phyloP scores from a whole-genome alignment of 257 asterid species.

The Solanum dulcamara region DNA sequence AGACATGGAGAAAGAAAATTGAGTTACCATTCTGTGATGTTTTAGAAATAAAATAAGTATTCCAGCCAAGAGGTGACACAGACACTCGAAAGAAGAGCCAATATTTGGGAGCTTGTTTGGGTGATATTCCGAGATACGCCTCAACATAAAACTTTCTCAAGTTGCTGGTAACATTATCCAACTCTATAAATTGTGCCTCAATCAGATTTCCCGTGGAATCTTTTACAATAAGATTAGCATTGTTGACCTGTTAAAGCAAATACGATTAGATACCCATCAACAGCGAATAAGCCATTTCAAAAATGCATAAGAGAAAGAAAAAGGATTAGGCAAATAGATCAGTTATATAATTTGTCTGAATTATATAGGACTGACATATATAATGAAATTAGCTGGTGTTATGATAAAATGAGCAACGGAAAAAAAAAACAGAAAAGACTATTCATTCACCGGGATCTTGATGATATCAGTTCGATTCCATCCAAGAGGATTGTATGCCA shows the following conservation, averaged over 20 bases:
- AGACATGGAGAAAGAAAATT: neutral
- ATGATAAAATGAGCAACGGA: neutral
- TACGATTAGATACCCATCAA: neutral
- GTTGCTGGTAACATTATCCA: conserved; percentile 45
- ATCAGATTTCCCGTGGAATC: conserved; percentile 45
- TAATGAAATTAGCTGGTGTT: neutral
- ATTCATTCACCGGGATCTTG: conserved; percentile 57
- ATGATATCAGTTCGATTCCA: conserved; percentile 66
- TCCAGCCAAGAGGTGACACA: conserved; percentile 71
- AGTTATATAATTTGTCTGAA: neutral
- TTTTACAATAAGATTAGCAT: conserved; percentile 42
- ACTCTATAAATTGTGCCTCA: conserved; percentile 47
- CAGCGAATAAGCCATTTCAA: neutral
- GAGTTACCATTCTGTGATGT: conserved; percentile 30
- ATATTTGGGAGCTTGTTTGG: conserved; percentile 37
- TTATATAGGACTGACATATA: neutral
- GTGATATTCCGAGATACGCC: conserved; percentile 61
- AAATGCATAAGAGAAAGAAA: neutral
- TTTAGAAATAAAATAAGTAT: conserved; percentile 54
- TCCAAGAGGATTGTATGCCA: conserved; percentile 81
- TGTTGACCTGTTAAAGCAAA: conserved; percentile 43
- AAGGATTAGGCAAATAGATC: neutral
- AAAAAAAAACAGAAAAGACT: neutral
- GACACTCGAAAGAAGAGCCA: conserved; percentile 64
- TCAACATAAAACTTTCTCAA: conserved; percentile 51